These are phyloP conservation scores for Chrysanthemum makinoi DNA, from an alignment of 129 eudicot genomes.

Conservation along the genomic window DNA sequence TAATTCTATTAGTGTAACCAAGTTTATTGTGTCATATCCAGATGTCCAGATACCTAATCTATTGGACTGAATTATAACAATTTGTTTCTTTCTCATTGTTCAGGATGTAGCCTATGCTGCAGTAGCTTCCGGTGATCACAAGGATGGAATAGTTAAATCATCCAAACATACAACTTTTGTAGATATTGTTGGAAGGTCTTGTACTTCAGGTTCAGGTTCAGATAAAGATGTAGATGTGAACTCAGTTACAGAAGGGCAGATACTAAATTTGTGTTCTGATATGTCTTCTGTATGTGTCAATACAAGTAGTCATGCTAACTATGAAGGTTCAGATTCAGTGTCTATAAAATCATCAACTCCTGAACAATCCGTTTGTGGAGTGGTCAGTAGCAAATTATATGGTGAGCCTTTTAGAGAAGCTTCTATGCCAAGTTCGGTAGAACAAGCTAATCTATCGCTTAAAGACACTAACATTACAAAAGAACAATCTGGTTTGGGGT, in stretches of 20 bases:
- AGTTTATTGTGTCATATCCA: slow-evolving; percentile 5
- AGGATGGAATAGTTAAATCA: slow-evolving; percentile 36
- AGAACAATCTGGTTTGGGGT: slow-evolving; percentile 22
- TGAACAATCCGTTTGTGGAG: slow-evolving; percentile 16
- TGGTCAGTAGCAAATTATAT: slow-evolving; percentile 23
- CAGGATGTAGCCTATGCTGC: slow-evolving; percentile 52
- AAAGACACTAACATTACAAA: slow-evolving; percentile 30
- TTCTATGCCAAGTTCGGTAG: slow-evolving; percentile 7
- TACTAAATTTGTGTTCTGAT: slow-evolving; percentile 43
- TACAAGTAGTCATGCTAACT: slow-evolving; percentile 36
- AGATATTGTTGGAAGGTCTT: slow-evolving; percentile 69
- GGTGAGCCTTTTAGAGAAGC: slow-evolving; percentile 47
- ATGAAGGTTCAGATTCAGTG: slow-evolving; percentile 29
- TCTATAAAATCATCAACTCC: slow-evolving; percentile 32
- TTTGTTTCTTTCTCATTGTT: slow-evolving; percentile 17
- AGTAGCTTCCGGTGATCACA: slow-evolving; percentile 37
- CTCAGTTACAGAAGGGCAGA: slow-evolving; percentile 38
- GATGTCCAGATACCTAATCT: slow-evolving; percentile 12
- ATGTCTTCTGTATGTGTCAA: slow-evolving; percentile 49
- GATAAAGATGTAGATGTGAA: slow-evolving; percentile 56
- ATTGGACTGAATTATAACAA: slow-evolving; percentile 11
- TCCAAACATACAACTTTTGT: slow-evolving; percentile 68
- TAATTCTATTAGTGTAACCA: too few relatives aligned
- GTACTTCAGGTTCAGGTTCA: slow-evolving; percentile 44
- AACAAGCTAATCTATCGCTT: slow-evolving; percentile 25